Base-by-base conservation (phyloP, 495 filamentous ascomycete genomes). In the Podospora australis region DNA sequence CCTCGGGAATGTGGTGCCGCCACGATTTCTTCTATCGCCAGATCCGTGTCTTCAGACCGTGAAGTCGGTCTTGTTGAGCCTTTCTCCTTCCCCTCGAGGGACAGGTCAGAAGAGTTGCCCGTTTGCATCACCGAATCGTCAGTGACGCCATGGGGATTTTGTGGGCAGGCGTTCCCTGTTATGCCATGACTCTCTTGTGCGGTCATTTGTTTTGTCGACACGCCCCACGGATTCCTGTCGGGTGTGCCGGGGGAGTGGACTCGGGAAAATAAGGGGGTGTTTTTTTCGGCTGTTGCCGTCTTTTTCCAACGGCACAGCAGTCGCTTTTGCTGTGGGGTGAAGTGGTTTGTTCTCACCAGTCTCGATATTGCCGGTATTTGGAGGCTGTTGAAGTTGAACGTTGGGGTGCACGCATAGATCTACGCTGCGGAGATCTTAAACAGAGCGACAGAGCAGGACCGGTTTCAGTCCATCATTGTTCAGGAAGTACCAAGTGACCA, bases 81-180 rank as follows among this genome's bases (percentile, higher is more conserved):
- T 6, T 19, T 42, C 13, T 16, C 8, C 22, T 4, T 30, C 14
- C 25, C 14, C n/a, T 38, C 35, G 25, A 40, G 20, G 23, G 42
- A 24, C 11, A 39, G 17, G 19, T 43, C 47, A 11, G 49, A 36
- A 2, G 47, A 41, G 26, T 30, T 34, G 36, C n/a, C n/a, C n/a
- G n/a, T n/a, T n/a, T n/a, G n/a, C n/a, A n/a, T n/a, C n/a, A n/a
- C n/a, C n/a, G n/a, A n/a, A n/a, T 26, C 26, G 25, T 2, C 11
- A 23, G 45, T 45, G 40, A 43, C 40, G 40, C 20, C 40, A 43
- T 43, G 13, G 23, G 40, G 40, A 10, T 17, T 16, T 39, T 20
- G 44, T 19, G 11, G 39, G 10, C 45, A 21, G 23, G 45, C 40
- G 40, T 44, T 16, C 17, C 51, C 40, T 32, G 51, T 26, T 43